A percentile compares a stretch with the other conserved stretches of the same genome.
phyloP scores from a whole-genome alignment of 176 grass and related monocot species.

The Olyra latifolia region DNA sequence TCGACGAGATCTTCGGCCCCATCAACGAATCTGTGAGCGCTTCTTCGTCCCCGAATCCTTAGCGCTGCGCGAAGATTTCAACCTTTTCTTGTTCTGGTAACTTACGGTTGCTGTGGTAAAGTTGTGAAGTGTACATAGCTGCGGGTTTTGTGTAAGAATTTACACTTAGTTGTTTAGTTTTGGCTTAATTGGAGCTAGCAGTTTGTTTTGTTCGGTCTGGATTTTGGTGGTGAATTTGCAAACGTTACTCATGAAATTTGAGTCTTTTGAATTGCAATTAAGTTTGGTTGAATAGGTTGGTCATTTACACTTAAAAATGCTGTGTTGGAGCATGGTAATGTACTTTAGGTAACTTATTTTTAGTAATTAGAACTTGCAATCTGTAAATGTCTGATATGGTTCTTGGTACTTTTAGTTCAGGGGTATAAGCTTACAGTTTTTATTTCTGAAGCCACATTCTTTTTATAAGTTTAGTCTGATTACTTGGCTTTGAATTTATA shows the following conservation, averaged over 20 bases:
- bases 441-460: neutral
- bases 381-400: neutral
- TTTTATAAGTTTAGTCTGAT: neutral
- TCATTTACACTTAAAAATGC: neutral
- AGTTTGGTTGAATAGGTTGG: neutral
- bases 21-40: slow-evolving; percentile 92
- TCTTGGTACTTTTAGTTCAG: neutral
- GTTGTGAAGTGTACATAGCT: neutral
- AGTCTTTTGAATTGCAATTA: neutral
- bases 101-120: neutral
- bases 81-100: neutral
- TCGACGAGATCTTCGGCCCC: slow-evolving; percentile 97
- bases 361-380: neutral
- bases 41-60: neutral
- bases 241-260: neutral
- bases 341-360: neutral
- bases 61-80: too few species aligned
- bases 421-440: neutral
- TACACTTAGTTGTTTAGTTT: neutral
- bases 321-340: neutral
- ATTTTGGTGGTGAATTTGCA: neutral
- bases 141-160: neutral
- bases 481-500: neutral
- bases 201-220: neutral
- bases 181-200: neutral